Conservation (phyloP, 352 stramenopile genomes). For the Pythium diclinum region DNA sequence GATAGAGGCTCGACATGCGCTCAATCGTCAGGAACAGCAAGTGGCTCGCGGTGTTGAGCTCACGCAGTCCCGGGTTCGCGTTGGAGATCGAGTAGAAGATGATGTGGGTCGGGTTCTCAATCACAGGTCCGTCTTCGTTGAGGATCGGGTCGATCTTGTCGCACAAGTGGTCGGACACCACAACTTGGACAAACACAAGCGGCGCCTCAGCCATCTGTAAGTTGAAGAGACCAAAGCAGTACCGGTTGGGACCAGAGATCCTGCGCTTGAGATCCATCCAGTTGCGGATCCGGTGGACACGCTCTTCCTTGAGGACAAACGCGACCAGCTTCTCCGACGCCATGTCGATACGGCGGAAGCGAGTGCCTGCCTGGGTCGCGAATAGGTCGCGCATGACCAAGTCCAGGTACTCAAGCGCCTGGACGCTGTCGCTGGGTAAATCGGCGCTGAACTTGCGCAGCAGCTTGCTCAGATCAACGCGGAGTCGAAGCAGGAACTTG, state of each 20-base stretch:
- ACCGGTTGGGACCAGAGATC: constrained; percentile 60
- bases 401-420: constrained; percentile 77
- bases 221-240: constrained; percentile 84
- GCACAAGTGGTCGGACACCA: constrained; percentile 70
- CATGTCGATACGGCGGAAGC: constrained; percentile 76
- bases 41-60: constrained; percentile 79
- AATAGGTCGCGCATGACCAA: constrained; percentile 84
- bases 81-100: constrained; percentile 87
- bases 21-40: constrained; percentile 83
- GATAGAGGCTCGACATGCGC: constrained; percentile 63
- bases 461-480: constrained; percentile 56
- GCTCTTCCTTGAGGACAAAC: constrained; percentile 76
- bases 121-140: constrained; percentile 40
- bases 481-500: constrained; percentile 70
- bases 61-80: constrained; percentile 69
- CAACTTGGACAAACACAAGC: constrained; percentile 74
- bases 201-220: constrained; percentile 67
- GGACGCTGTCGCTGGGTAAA: constrained; percentile 44
- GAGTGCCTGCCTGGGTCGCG: constrained; percentile 76
- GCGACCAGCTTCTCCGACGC: constrained; percentile 58
- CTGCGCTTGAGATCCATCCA: constrained; percentile 67
- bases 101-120: constrained; percentile 61
- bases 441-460: constrained; percentile 47
- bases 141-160: constrained; percentile 62
- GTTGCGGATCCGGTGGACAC: constrained; percentile 65